Evolutionary conservation across 331 rosid species (phyloP).

Genomic region (Acacia pycnantha): DNA sequence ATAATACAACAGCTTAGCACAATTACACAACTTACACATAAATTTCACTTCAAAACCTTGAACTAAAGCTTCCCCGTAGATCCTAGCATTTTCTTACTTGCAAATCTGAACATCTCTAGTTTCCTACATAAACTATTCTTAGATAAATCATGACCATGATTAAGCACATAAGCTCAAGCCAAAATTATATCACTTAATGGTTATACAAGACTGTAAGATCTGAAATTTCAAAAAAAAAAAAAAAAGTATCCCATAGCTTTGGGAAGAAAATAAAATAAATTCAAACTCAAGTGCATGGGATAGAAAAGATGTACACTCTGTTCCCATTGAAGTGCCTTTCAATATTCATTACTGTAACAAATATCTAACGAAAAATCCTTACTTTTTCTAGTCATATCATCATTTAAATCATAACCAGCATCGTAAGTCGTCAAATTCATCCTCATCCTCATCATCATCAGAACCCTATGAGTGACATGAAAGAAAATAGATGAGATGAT

Average conservation of each 20-base stretch:
- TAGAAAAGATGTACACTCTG: background rate
- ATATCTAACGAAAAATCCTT: constrained; percentile 23
- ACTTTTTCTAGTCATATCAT: constrained; percentile 53
- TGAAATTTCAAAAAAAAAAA: background rate
- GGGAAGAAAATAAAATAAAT: background rate
- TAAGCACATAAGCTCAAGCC: background rate
- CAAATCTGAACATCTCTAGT: background rate
- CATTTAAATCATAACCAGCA: constrained; percentile 37
- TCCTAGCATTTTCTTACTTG: background rate
- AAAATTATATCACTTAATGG: background rate
- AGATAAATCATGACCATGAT: background rate
- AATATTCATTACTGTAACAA: constrained; percentile 6
- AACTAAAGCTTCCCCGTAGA: constrained; percentile 10
- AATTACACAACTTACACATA: background rate
- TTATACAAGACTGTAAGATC: background rate
- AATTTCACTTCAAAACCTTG: constrained; percentile 7
- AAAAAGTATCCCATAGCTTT: background rate
- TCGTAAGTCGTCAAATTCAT: constrained; percentile 32
- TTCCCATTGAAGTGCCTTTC: background rate
- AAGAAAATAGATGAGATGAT: constrained; percentile 20
- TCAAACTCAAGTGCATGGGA: background rate
- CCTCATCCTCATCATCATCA: constrained; percentile 42
- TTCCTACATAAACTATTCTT: background rate
- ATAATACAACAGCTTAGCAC: constrained; percentile 21
- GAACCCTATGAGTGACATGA: constrained; percentile 43